Evolutionary conservation across 31 red algal genomes (phyloP), one percentile per base, ranked within the genome.

Genomic region (Odonthalia washingtoniensis): DNA sequence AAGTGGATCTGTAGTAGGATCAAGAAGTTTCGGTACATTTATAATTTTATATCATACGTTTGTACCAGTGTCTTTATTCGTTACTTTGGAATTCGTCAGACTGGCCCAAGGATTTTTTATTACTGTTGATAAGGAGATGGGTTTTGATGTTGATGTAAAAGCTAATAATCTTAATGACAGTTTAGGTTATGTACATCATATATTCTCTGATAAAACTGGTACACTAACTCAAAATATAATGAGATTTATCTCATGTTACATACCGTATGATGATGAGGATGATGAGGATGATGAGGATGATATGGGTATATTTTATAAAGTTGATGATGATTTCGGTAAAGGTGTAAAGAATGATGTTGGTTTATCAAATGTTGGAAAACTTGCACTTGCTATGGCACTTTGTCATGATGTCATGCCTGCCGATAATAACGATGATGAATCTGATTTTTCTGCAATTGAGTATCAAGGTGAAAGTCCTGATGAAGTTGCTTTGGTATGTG

Each of bases 171-270:
- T 99, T 31, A 95, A 96, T 74, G 95, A 96, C 39, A 89, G 83
- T 40, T 74, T 99, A 0, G 97, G 97, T 34, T 89, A 95, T 74
- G 88, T 99, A 4, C 80, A 92, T 53, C 91, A 97, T 90, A 84
- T 99, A 31, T 97, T 99, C 46, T 87, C 86, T 32, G 97, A 99
- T 84, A 99, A 99, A 75, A 99, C 97, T 0, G 97, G 97, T 0
- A 99, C 97, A 5, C 89, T 99, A 32, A 99, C 97, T 26, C 84
- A 91, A 78, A 99, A 99, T 74, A 74, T 94, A 0, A 99, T 99
- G 97, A 84, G 86, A 37, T 99, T 97, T 82, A 77, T 86, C 6
- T 79, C 92, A 3, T 89, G 79, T 49, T 81, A 77, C 39, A 65
- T 57, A 14, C 49, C 49, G 21, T 14, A 21, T 57, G 21, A 9